phyloP scores from a whole-genome alignment of 2,329 filamentous ascomycete genomes.

The Trichoderma cornu-damae region DNA sequence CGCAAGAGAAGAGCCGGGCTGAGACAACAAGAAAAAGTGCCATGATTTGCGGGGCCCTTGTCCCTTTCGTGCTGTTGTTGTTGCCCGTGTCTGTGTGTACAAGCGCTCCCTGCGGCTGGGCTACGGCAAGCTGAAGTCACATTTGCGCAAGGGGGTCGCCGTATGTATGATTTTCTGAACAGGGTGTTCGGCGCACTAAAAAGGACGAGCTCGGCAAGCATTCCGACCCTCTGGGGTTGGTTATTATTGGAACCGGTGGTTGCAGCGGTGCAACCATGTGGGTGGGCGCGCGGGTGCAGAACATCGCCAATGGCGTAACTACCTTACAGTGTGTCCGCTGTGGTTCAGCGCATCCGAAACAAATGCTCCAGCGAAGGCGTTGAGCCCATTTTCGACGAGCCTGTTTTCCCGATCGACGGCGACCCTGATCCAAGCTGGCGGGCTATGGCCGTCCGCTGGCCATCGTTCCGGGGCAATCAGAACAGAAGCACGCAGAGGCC shows the following conservation, averaged over 20 bases:
- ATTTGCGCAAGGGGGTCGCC: slow-evolving; percentile 15
- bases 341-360: slow-evolving; percentile 14
- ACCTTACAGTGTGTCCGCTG: background rate
- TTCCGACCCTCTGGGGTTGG: slow-evolving; percentile 19
- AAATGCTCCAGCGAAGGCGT: slow-evolving; percentile 11
- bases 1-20: background rate
- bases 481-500: slow-evolving; percentile 1
- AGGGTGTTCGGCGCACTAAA: slow-evolving; percentile 21
- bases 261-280: slow-evolving; percentile 16
- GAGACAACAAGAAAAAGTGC: slow-evolving; percentile 19
- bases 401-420: background rate
- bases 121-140: slow-evolving; percentile 3
- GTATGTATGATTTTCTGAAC: background rate
- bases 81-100: too few relatives aligned
- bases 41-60: background rate
- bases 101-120: slow-evolving; percentile 2
- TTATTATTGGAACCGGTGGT: slow-evolving; percentile 19
- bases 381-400: background rate
- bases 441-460: slow-evolving; percentile 1
- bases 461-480: background rate
- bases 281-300: slow-evolving; percentile 14
- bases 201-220: slow-evolving; percentile 19
- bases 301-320: too few relatives aligned
- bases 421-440: slow-evolving; percentile 8
- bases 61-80: too few relatives aligned